Conservation (phyloP, 1,284 basidiomycete species). For the Irpex rosettiformis region DNA sequence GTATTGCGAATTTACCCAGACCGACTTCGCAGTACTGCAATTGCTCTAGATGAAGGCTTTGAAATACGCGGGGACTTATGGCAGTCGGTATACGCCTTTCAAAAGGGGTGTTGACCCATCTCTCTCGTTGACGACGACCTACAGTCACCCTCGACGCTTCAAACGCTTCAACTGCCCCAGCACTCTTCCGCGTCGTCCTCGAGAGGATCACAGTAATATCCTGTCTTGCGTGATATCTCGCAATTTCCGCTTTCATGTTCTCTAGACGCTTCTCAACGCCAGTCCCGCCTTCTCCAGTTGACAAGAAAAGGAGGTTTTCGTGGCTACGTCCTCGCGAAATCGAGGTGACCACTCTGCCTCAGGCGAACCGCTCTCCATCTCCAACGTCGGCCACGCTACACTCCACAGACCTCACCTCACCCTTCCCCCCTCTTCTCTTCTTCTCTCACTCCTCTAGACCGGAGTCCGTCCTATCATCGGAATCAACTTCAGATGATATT, state of each 20-base stretch:
- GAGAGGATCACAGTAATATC: too few species aligned
- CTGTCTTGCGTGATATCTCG: neutral
- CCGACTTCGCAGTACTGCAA: neutral
- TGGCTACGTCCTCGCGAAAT: constrained; percentile 4
- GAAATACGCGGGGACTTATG: neutral
- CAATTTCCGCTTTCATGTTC: constrained; percentile 1
- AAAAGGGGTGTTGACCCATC: neutral
- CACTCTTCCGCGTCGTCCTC: too few species aligned
- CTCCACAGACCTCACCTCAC: neutral
- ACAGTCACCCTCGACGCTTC: neutral
- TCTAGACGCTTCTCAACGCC: neutral
- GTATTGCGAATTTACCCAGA: neutral
- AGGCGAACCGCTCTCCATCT: neutral
- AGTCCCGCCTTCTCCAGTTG: neutral
- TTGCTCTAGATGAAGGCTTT: neutral
- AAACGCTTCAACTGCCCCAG: too few species aligned
- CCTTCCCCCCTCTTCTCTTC: neutral
- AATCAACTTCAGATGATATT: neutral
- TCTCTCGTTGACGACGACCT: neutral
- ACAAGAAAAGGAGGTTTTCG: constrained; percentile 12
- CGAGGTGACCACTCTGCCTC: neutral
- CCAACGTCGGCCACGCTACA: neutral
- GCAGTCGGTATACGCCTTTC: too few species aligned
- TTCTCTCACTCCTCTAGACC: neutral
- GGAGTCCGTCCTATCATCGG: constrained; percentile 5